Percentiles rank a stretch among this genome's conserved stretches.
phyloP scores from a whole-genome alignment of 1,284 basidiomycete species.

The Earliella scabrosa region DNA sequence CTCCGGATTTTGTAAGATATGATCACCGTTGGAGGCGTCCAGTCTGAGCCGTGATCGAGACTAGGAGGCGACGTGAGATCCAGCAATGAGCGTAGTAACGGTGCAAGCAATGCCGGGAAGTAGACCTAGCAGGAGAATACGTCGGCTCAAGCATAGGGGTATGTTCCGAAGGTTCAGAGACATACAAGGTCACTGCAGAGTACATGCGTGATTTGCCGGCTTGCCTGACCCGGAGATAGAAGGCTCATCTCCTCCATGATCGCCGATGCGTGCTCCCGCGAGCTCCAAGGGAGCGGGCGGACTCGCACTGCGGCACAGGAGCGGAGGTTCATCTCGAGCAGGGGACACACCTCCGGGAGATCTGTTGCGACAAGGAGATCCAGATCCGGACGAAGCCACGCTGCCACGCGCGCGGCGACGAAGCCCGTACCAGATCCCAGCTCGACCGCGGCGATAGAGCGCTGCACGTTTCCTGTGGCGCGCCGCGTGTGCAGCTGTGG shows the following conservation, averaged over 20 bases:
- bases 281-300: slow-evolving; percentile 72
- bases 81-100: slow-evolving; percentile 70
- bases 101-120: slow-evolving; percentile 74
- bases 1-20: slow-evolving; percentile 83
- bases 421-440: slow-evolving; percentile 77
- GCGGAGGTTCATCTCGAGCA: slow-evolving; percentile 59
- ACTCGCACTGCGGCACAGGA: slow-evolving; percentile 36
- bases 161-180: slow-evolving; percentile 17
- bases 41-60: slow-evolving; percentile 9
- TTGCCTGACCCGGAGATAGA: neutral
- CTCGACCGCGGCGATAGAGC: slow-evolving; percentile 52
- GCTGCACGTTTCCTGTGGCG: neutral
- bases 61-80: slow-evolving; percentile 63
- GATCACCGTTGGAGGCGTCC: slow-evolving; percentile 40
- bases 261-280: slow-evolving; percentile 41
- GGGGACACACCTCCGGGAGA: slow-evolving; percentile 67
- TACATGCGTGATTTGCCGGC: slow-evolving; percentile 56
- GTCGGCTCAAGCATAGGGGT: slow-evolving; percentile 1
- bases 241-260: slow-evolving; percentile 45
- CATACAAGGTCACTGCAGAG: slow-evolving; percentile 78
- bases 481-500: neutral
- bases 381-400: slow-evolving; percentile 30
- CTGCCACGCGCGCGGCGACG: slow-evolving; percentile 54
- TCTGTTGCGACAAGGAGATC: slow-evolving; percentile 67
- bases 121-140: slow-evolving; percentile 55